Base-by-base conservation (phyloP, 768 basidiomycete genomes). In the Fibroporia radiculosa region DNA sequence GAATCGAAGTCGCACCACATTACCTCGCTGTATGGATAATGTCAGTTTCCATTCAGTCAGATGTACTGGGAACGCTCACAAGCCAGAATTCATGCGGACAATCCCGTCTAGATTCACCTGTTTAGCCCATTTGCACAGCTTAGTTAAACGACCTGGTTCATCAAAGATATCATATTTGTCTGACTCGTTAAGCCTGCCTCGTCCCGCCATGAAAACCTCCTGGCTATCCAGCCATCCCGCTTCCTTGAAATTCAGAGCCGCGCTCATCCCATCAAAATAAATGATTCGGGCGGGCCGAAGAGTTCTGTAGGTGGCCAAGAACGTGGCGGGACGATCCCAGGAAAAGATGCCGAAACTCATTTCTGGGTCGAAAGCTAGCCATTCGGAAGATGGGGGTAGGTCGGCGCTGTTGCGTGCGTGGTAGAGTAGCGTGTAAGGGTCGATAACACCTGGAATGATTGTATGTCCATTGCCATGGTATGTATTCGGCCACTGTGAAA, bases 1-100 rank as follows among this genome's bases (percentile, higher is more conserved):
- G 42, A 44, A 8, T 32, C 12, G 32, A 44, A 44, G 22, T 44
- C 20, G 23, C 42, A 44, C 42, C 42, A 44, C 42, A 44, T 44
- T 3, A 44, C 19, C 22, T 44, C 42, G 23, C 42, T 44, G n/a
- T n/a, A 31, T n/a, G 29, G n/a, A n/a, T n/a, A n/a, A n/a, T n/a
- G n/a, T n/a, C n/a, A n/a, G n/a, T n/a, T n/a, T n/a, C n/a, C n/a
- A n/a, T n/a, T n/a, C n/a, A n/a, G n/a, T n/a, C n/a, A n/a, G n/a
- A n/a, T n/a, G n/a, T n/a, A n/a, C n/a, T n/a, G n/a, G 16, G 27
- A 25, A 5, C 4, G 26, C 32, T 20, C n/a, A 44, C 42, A 44
- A 44, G 8, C 42, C 42, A 19, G 42, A n/a, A 23, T 44, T 44
- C 42, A 44, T 44, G 11, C 42, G 42, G 5, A 44, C 32, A 24